phyloP scores from a whole-genome alignment of 305 asterid genomes.

The Fraxinus nigra region DNA sequence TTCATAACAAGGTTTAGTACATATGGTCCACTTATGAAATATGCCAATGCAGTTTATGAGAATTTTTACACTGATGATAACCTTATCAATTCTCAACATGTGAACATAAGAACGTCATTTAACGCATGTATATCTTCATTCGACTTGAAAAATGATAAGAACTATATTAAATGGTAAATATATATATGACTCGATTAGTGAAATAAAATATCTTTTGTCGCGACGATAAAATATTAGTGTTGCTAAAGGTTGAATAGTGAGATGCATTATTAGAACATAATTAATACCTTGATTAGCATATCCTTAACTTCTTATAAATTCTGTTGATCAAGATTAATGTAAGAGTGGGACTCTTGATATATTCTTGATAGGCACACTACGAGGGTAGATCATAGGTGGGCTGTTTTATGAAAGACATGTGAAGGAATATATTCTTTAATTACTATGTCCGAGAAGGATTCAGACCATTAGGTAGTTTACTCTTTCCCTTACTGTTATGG shows the following conservation, averaged over 20 bases:
- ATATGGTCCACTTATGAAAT: not conserved
- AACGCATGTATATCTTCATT: too few relatives aligned
- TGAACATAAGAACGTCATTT: not conserved
- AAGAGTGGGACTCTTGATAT: slow-evolving; percentile 28
- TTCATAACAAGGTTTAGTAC: not conserved
- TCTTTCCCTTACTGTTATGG: too few relatives aligned
- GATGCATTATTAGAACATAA: not conserved
- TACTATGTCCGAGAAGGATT: too few relatives aligned
- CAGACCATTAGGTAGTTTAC: too few relatives aligned
- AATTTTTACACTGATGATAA: not conserved
- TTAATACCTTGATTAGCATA: not conserved
- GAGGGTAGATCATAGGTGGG: too few relatives aligned
- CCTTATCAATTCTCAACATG: not conserved
- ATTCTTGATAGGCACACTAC: slow-evolving; percentile 3
- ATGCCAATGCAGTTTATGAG: not conserved
- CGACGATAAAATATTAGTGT: not conserved
- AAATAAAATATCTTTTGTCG: not conserved
- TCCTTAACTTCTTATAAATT: not conserved
- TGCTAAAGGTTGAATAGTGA: not conserved
- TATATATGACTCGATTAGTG: not conserved
- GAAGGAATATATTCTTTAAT: too few relatives aligned
- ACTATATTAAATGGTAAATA: not conserved
- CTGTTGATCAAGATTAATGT: slow-evolving; percentile 4
- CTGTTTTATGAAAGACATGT: too few relatives aligned
- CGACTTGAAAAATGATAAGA: not conserved